These are phyloP conservation scores for Nemania bipapillata DNA, from an alignment of 2,329 filamentous ascomycete species.

Conservation along the genomic window DNA sequence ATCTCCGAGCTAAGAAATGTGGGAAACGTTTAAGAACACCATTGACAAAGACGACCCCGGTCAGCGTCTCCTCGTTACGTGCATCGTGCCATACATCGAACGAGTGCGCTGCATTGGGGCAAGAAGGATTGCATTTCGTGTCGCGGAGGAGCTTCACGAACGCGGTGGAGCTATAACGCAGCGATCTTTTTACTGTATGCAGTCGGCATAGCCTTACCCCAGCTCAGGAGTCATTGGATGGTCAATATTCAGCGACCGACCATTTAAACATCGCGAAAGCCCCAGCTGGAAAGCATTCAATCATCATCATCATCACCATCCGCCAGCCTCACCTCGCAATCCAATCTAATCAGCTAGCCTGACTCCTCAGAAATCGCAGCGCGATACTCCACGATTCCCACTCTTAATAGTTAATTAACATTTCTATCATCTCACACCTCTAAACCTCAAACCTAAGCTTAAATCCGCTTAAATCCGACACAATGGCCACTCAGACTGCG, in stretches of 20 bases:
- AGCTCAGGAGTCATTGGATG: conserved; percentile 19
- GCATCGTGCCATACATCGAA: conserved; percentile 49
- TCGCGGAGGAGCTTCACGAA: conserved; percentile 39
- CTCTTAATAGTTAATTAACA: conserved; percentile 16
- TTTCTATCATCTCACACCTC: conserved; percentile 25
- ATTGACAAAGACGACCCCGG: conserved; percentile 5
- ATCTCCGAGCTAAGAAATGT: conserved; percentile 37
- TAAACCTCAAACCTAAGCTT: conserved; percentile 33
- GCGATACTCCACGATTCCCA: conserved; percentile 18
- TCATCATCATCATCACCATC: conserved; percentile 26
- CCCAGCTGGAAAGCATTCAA: conserved; percentile 28
- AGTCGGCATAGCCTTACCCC: not conserved
- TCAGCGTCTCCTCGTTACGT: conserved; percentile 10
- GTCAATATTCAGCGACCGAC: conserved; percentile 4
- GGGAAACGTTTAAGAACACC: conserved; percentile 10
- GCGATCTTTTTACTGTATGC: conserved; percentile 2
- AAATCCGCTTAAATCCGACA: conserved; percentile 33
- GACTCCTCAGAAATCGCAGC: conserved; percentile 34
- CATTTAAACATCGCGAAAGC: conserved; percentile 33
- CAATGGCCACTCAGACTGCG: conserved; percentile 47
- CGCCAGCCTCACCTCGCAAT: not conserved
- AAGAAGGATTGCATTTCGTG: conserved; percentile 37
- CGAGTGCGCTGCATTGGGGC: conserved; percentile 41
- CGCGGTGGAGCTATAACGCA: not conserved
- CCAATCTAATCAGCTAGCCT: conserved; percentile 42